Percentiles rank a stretch among this genome's conserved stretches.
phyloP scores from a whole-genome alignment of 306 rosid genomes.

The Cicer arietinum region DNA sequence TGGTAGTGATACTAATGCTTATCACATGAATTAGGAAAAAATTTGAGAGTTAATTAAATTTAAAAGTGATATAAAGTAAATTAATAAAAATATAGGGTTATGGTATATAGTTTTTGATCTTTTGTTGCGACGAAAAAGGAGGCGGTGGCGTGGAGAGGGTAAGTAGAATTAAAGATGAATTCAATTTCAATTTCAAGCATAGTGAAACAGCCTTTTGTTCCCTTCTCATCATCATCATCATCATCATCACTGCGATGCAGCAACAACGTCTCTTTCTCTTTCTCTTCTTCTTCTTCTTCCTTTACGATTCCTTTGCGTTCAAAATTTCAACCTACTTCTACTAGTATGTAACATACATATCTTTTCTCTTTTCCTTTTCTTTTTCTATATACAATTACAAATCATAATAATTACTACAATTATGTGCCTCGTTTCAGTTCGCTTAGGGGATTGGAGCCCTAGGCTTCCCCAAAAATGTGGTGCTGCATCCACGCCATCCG shows the following conservation, averaged over 20 bases:
- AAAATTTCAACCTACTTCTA: not conserved
- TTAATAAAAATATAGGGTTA: too few species aligned
- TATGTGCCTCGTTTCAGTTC: conserved; percentile 13
- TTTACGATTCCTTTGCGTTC: conserved; percentile 33
- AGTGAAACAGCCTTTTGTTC: not conserved
- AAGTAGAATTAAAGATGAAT: not conserved
- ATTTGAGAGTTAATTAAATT: too few species aligned
- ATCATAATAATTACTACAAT: not conserved
- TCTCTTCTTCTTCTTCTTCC: conserved; percentile 42
- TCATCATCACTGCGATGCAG: not conserved
- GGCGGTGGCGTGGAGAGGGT: too few species aligned
- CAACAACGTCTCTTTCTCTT: conserved; percentile 24
- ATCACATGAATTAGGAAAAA: too few species aligned
- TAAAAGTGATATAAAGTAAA: too few species aligned
- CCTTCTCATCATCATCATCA: not conserved
- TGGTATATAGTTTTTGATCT: too few species aligned
- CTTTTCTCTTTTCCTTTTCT: not conserved
- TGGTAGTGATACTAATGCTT: too few species aligned
- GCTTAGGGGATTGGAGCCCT: conserved; percentile 32
- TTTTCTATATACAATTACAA: not conserved
- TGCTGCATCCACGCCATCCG: not conserved
- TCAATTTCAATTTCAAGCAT: not conserved
- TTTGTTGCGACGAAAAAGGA: too few species aligned
- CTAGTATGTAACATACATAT: not conserved
- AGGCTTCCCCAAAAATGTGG: conserved; percentile 49